Base-by-base conservation (phyloP, 371 early-diverging fungal genomes). In the Gilbertella persicaria region DNA sequence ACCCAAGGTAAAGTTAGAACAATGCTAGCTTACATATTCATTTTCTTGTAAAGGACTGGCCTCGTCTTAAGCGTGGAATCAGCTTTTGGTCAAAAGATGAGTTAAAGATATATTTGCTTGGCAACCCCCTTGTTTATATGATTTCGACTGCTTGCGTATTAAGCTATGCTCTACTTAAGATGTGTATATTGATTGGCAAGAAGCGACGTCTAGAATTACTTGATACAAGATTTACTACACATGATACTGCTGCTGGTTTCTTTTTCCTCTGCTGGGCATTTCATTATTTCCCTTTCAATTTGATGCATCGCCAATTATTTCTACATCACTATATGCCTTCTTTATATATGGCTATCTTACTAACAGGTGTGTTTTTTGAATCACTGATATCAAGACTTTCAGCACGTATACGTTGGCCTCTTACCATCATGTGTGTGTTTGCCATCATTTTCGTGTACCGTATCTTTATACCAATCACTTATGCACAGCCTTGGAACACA, bases 271-370 rank as follows among this genome's bases (percentile, higher is more conserved):
- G 86, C 17, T 99, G 97, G 97, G 53, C 81, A 12, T 65, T 93
- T 29, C 99, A 99, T 74, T 98, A 89, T 73, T 48, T 96, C 1
- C 99, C 99, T 9, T 99, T 98, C 76, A 95, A 95, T 76, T 62
- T 97, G 39, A 92, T 96, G 92, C 86, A 85, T 5, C 91, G 99
- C 16, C 92, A 93, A 69, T 78, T 98, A 12, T 99, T 99, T 69
- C 73, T 98, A 35, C 99, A 99, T 73, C 99, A 99, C 70, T 99
- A 99, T 68, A 80, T 98, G 28, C 98, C 99, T 6, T 88, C 94
- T 2, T 82, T 96, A 14, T 92, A 92, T 60, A 85, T 92, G 66
- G 76, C 87, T 23, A 84, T 93, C 47, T 72, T 94, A 33, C 70
- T 89, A 7, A 65, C 84, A 23, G 80, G 87, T 45, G 79, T 84